Evolutionary conservation across 176 grass and related monocot species (phyloP), one percentile per base, ranked within the genome.

Genomic region (Musa acuminata): DNA sequence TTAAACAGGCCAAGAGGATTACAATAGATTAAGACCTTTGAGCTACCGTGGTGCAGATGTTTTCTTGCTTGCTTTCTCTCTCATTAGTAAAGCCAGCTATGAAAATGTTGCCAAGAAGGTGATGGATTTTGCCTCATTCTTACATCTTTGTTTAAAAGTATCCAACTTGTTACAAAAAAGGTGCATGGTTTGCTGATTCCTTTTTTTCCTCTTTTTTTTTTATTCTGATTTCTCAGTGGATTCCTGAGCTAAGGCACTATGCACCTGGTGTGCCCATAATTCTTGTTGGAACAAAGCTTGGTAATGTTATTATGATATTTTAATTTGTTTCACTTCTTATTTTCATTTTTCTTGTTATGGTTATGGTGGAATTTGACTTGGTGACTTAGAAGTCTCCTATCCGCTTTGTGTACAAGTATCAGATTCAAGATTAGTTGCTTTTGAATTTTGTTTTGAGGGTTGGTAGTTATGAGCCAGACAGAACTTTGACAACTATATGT

Each of bases 241-340:
- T 92, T 73, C 83, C 89, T 26, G 89, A 92, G 71, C 62, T 92
- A 57, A 86, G 81, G 71, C 89, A 92, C 82, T 88, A 92, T 76
- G 83, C 89, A 79, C 86, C 89, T 64, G 83, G 82, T 82, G 86
- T 92, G 62, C 86, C 89, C 27, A 80, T 92, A 11, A 77, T 92
- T 48, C 67, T 92, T 50, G 89, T 92, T 51, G 89, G 89, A 64
- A 92, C 86, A 49, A 92, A 92, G 71, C 80, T 88, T 73, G 89
- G 89, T 92, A 81, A 88, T 62, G 10, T 62, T 62, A n/a, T 19
- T 43, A 0, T 43, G 35, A 43, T 43, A 43, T 43, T 43, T 43
- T 3, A 29, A 29, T 29, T 29, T 62, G 17, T 19, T 16, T 2
- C 14, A 1, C 14, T n/a, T 57, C 54, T 62, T n/a, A 62, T 62